phyloP scores from a whole-genome alignment of 345 rosid species.

The Linum trigynum region DNA sequence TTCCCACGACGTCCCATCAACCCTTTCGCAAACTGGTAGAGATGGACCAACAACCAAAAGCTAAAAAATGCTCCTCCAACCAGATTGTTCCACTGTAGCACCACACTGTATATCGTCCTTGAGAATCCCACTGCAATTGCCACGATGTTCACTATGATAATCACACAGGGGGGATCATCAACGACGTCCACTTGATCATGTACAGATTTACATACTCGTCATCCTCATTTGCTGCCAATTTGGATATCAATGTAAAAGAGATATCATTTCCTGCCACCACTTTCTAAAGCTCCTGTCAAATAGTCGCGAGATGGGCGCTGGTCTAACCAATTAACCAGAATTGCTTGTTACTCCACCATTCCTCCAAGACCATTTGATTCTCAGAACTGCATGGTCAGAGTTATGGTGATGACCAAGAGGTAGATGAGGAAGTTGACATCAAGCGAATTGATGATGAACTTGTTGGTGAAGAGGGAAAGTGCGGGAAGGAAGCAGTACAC shows the following conservation, averaged over 20 bases:
- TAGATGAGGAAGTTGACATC: conserved; percentile 2
- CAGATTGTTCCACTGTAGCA: conserved; percentile 28
- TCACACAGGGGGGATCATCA: conserved; percentile 29
- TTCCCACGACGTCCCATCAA: conserved; percentile 27
- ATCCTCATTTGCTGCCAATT: conserved; percentile 12
- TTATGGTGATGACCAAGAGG: conserved; percentile 20
- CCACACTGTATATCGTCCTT: conserved; percentile 19
- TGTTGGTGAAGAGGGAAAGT: no score
- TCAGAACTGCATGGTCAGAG: conserved; percentile 22
- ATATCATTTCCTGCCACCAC: no score
- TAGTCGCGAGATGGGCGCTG: no score
- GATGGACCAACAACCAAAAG: conserved; percentile 29
- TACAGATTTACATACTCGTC: conserved; percentile 22
- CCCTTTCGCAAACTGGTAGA: conserved; percentile 30
- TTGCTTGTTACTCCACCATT: no score
- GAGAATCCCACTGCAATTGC: conserved; percentile 22
- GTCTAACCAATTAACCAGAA: no score
- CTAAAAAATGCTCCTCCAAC: conserved; percentile 29
- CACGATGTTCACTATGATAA: conserved; percentile 25
- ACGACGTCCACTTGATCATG: conserved; percentile 26
- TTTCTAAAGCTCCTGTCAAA: no score
- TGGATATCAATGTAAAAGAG: no score
- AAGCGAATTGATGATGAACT: no score
- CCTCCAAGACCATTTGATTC: no score
- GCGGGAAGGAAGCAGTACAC: no score